Conservation (phyloP, 1,139 yeast genomes). For the Meyerozyma sp. region DNA sequence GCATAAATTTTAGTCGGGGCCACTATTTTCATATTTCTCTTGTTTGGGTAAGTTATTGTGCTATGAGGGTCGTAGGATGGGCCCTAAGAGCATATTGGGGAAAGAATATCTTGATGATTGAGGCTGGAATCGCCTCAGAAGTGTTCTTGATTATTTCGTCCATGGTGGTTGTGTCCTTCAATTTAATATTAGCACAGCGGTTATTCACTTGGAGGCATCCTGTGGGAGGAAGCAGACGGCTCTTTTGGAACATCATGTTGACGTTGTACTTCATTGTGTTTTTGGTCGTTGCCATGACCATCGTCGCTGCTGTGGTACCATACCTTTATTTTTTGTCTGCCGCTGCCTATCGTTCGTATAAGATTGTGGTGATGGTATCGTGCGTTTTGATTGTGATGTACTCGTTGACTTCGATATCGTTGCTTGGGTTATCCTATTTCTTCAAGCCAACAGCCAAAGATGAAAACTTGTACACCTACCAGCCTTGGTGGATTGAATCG, state of each 20-base stretch:
- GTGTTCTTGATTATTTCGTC: slow-evolving; percentile 56
- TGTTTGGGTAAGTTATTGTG: slow-evolving; percentile 50
- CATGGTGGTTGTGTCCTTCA: slow-evolving; percentile 50
- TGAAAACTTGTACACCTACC: slow-evolving; percentile 53
- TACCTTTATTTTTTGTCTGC: slow-evolving; percentile 52
- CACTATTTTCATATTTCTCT: slow-evolving; percentile 59
- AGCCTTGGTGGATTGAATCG: slow-evolving; percentile 77
- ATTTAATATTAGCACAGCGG: slow-evolving; percentile 69
- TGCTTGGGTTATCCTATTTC: slow-evolving; percentile 49
- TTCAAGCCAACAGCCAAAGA: slow-evolving; percentile 55
- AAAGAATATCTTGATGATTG: slow-evolving; percentile 36
- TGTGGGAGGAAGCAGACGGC: slow-evolving; percentile 54
- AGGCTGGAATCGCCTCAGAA: slow-evolving; percentile 54
- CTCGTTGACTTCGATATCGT: slow-evolving; percentile 47
- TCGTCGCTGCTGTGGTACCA: slow-evolving; percentile 62
- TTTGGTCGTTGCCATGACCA: slow-evolving; percentile 60
- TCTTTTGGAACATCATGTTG: slow-evolving; percentile 54
- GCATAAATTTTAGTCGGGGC: slow-evolving; percentile 50
- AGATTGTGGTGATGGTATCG: slow-evolving; percentile 54
- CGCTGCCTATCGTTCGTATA: slow-evolving; percentile 43
- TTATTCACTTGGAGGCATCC: slow-evolving; percentile 83
- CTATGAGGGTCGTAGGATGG: slow-evolving; percentile 55
- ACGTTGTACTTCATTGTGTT: slow-evolving; percentile 48
- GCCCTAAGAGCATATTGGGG: slow-evolving; percentile 60
- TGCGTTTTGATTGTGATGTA: slow-evolving; percentile 54